A percentile compares a stretch with the other conserved stretches of the same genome.
Conservation (phyloP, 345 rosid species). For the Hypericum perforatum region DNA sequence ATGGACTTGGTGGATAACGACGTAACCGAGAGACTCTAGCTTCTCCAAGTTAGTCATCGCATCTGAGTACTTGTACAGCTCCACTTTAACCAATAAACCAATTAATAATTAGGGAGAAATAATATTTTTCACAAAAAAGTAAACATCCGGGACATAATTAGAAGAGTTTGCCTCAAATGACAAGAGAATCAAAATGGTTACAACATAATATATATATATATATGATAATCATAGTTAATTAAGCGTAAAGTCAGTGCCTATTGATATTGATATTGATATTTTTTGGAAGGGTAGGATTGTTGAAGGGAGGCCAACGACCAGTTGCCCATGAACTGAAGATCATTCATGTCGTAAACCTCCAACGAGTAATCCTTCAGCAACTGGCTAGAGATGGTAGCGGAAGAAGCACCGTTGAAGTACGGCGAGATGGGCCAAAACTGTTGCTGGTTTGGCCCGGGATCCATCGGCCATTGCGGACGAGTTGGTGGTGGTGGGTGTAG, state of each 20-base stretch:
- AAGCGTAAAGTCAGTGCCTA: too few relatives aligned
- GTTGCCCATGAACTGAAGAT: slow-evolving; percentile 54
- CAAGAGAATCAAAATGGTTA: too few relatives aligned
- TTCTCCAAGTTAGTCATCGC: slow-evolving; percentile 13
- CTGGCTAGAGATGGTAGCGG: slow-evolving; percentile 14
- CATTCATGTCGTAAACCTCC: slow-evolving; percentile 57
- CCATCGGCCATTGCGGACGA: slow-evolving; percentile 53
- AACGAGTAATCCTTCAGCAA: slow-evolving; percentile 48
- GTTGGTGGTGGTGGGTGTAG: neutral
- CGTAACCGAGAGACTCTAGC: slow-evolving; percentile 15
- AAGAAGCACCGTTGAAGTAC: slow-evolving; percentile 16
- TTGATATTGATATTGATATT: too few relatives aligned
- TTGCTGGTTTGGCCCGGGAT: slow-evolving; percentile 35
- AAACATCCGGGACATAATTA: too few relatives aligned
- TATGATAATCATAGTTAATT: too few relatives aligned
- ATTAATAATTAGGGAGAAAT: too few relatives aligned
- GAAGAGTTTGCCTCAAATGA: too few relatives aligned
- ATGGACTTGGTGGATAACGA: slow-evolving; percentile 20
- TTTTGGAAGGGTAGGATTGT: too few relatives aligned
- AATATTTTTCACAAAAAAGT: too few relatives aligned
- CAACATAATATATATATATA: too few relatives aligned
- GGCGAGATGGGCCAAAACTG: slow-evolving; percentile 47
- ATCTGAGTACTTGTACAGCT: slow-evolving; percentile 4
- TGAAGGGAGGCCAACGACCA: too few relatives aligned
- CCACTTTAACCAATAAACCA: neutral